Percentiles rank a stretch among this genome's conserved stretches.
phyloP scores from a whole-genome alignment of 768 basidiomycete genomes.

The Rhodotorula paludigena region DNA sequence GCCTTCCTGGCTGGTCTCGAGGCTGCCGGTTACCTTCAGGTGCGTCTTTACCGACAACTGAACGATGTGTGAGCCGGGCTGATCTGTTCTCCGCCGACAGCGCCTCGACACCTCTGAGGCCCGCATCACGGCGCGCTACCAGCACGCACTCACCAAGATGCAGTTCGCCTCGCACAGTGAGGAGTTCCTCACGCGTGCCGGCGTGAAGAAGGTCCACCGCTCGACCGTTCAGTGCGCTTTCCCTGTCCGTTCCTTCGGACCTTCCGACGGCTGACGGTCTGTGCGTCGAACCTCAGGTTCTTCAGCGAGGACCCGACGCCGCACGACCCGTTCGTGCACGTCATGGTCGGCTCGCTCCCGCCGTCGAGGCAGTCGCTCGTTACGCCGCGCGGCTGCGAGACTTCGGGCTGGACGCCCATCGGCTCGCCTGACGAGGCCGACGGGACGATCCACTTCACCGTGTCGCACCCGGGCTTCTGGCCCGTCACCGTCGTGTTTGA shows the following conservation, averaged over 20 bases:
- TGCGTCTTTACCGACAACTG: not conserved
- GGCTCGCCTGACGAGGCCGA: conserved; percentile 5
- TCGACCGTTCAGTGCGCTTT: conserved; percentile 26
- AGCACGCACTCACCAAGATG: conserved; percentile 35
- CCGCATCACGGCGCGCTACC: conserved; percentile 35
- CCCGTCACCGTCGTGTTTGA: conserved; percentile 38
- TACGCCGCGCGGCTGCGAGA: conserved; percentile 11
- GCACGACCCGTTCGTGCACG: conserved; percentile 35
- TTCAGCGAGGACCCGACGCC: conserved; percentile 31
- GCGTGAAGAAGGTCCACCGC: conserved; percentile 35
- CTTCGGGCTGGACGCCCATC: conserved; percentile 17
- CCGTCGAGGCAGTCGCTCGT: conserved; percentile 6
- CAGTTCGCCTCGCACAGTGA: conserved; percentile 30
- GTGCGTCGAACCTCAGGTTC: conserved; percentile 2
- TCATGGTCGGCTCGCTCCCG: conserved; percentile 33
- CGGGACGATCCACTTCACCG: conserved; percentile 30
- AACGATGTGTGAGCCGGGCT: too few relatives aligned
- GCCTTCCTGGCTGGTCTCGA: conserved; percentile 34
- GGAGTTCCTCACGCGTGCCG: conserved; percentile 32
- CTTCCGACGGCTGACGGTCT: not conserved
- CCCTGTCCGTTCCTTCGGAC: not conserved
- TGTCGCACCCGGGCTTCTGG: conserved; percentile 30
- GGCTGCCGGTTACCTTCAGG: conserved; percentile 36
- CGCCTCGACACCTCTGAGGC: conserved; percentile 33
- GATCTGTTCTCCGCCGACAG: too few relatives aligned